Percentiles rank a stretch among this genome's conserved stretches.
These are phyloP conservation scores for Anacardium occidentale DNA, from an alignment of 345 rosid genomes.

Conservation along the genomic window DNA sequence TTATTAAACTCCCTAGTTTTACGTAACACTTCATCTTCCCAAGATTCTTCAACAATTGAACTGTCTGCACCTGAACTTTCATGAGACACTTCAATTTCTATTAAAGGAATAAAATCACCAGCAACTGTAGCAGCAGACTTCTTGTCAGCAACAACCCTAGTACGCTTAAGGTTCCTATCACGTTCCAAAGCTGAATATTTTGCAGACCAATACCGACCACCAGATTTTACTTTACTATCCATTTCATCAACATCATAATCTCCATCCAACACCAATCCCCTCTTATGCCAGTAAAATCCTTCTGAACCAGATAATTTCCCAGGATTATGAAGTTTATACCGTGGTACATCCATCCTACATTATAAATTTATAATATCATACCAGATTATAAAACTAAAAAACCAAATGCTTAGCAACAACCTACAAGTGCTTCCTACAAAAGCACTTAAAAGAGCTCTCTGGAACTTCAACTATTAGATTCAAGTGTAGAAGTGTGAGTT, in stretches of 20 bases:
- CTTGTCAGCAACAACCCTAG: conserved; percentile 44
- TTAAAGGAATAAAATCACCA: conserved; percentile 64
- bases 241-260: conserved; percentile 70
- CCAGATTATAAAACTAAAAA: conserved; percentile 5
- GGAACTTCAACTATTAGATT: too few species aligned
- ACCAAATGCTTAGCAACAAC: background rate
- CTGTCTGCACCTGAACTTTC: conserved; percentile 33
- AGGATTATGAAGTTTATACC: conserved; percentile 47
- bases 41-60: conserved; percentile 63
- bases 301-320: conserved; percentile 35
- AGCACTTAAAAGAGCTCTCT: background rate
- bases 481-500: too few species aligned
- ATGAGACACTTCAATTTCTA: conserved; percentile 31
- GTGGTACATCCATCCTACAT: conserved; percentile 89
- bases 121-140: conserved; percentile 28
- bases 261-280: conserved; percentile 41
- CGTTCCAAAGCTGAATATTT: conserved; percentile 71
- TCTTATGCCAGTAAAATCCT: conserved; percentile 38
- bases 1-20: conserved; percentile 79
- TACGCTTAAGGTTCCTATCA: conserved; percentile 57
- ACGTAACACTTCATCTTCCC: conserved; percentile 87
- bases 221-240: conserved; percentile 62
- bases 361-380: background rate
- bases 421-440: background rate
- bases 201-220: conserved; percentile 83